Base-by-base conservation (phyloP, 208 protist species). In the Acanthamoeba castellanii region DNA sequence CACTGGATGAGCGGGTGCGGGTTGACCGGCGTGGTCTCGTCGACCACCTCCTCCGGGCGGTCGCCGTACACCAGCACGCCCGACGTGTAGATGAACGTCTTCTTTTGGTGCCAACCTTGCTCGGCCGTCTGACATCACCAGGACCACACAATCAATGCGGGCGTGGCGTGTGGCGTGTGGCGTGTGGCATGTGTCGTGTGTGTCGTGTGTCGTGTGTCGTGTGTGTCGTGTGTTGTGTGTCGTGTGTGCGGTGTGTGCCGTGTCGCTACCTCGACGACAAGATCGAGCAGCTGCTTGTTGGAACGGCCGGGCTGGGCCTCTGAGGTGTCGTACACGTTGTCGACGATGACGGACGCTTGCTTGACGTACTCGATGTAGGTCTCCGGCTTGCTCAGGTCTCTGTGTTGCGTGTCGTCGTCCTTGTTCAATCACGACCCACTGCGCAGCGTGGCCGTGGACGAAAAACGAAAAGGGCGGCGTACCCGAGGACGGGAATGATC, bases 41-140 rank as follows among this genome's bases (percentile, higher is more conserved):
- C 91, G 27, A 94, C 52, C n/a, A 85, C 47, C 13, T 92, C 64
- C 32, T 78, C 34, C 47, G 64, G 70, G 18, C 57, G 50, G 74
- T 94, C 70, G 64, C 70, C 70, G 74, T 94, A 94, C 27, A 94
- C 45, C 64, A 94, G 37, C 11, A 85, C 5, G 47, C 91, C 91
- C 47, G 91, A 94, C 9, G 91, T 94, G 91, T 94, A 94, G 72
- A 94, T 94, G 68, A 85, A 94, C 11, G 70, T 94, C 91, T 81
- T 81, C 66, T 92, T 92, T 32, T 78, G 52, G 3, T 92, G 52
- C 87, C 81, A 88, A 13, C 87, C 87, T 32, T 92, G 27, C 6
- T 78, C 81, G 5, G 81, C 81, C 9, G 81, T 88, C 81, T 88
- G 81, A 11, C 4, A 52, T 30, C 74, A 50, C 11, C 0, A 16